These are phyloP conservation scores for Saccharomyces jurei DNA, from an alignment of 805 yeast species.

Conservation along the genomic window DNA sequence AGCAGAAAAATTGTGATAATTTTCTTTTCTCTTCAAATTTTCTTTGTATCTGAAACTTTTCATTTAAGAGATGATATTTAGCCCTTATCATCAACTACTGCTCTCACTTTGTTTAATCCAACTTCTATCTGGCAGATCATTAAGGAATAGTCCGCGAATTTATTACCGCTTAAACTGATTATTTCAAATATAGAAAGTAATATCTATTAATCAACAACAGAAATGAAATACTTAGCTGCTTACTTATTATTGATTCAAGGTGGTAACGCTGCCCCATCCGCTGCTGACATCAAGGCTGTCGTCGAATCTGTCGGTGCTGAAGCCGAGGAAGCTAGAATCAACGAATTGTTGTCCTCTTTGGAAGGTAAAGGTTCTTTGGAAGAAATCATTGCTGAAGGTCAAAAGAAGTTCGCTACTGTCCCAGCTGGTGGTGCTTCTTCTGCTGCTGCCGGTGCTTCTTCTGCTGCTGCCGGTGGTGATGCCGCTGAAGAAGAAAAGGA, in stretches of 20 bases:
- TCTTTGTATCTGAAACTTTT: background rate
- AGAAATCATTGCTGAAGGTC: conserved; percentile 74
- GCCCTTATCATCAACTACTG: background rate
- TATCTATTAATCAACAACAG: background rate
- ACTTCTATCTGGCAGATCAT: background rate
- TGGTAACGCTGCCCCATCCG: conserved; percentile 77
- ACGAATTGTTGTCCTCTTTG: conserved; percentile 62
- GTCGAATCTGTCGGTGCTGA: conserved; percentile 73
- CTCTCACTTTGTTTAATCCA: background rate
- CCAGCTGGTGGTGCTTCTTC: conserved; percentile 73
- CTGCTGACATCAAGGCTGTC: conserved; percentile 63
- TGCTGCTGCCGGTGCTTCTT: conserved; percentile 3
- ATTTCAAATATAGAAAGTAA: conserved; percentile 20
- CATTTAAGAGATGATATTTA: background rate
- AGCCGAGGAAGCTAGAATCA: conserved; percentile 69
- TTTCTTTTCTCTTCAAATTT: background rate
- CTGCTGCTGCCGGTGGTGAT: conserved; percentile 4
- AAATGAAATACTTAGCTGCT: conserved; percentile 89
- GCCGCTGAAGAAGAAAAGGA: conserved; percentile 50
- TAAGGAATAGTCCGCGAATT: conserved; percentile 34
- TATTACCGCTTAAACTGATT: conserved; percentile 32
- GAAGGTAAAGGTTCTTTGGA: conserved; percentile 64
- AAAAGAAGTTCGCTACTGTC: conserved; percentile 70
- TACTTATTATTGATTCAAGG: conserved; percentile 83
- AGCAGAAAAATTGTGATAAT: background rate